phyloP scores from a whole-genome alignment of 129 eudicot genomes.

The Escallonia rubra region DNA sequence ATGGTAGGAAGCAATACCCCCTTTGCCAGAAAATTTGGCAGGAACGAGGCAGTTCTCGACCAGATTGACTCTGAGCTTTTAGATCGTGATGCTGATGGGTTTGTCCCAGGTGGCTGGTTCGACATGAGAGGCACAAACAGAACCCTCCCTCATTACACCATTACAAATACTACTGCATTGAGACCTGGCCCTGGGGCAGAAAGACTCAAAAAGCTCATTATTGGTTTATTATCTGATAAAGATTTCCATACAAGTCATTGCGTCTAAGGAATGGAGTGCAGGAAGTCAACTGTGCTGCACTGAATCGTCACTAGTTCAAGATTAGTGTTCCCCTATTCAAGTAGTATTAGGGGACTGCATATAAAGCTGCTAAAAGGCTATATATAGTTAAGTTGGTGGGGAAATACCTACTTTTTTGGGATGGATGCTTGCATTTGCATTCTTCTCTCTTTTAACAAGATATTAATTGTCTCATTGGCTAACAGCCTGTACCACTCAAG shows the following conservation, averaged over 20 bases:
- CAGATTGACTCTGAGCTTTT: constrained; percentile 53
- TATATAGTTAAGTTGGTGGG: too few species aligned
- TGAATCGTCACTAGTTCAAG: too few species aligned
- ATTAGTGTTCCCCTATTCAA: too few species aligned
- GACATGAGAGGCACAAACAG: constrained; percentile 45
- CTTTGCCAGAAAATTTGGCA: constrained; percentile 62
- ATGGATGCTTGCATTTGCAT: too few species aligned
- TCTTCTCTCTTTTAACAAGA: too few species aligned
- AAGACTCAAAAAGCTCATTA: constrained; percentile 36
- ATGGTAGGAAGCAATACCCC: constrained; percentile 66
- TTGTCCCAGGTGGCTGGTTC: constrained; percentile 79
- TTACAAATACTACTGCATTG: constrained; percentile 34
- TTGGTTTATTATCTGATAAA: constrained; percentile 24
- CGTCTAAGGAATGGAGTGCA: background rate
- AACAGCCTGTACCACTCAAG: too few species aligned
- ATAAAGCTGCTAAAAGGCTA: too few species aligned
- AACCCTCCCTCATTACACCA: constrained; percentile 52
- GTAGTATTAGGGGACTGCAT: too few species aligned
- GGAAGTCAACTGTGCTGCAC: too few species aligned
- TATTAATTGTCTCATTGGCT: too few species aligned
- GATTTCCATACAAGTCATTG: constrained; percentile 44
- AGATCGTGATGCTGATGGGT: constrained; percentile 39
- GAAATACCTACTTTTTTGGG: too few species aligned
- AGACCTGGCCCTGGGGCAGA: constrained; percentile 51
- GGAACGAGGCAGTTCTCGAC: constrained; percentile 57